Evolutionary conservation across 2,329 filamentous ascomycete genomes (phyloP).

Genomic region (Onygena corvina): DNA sequence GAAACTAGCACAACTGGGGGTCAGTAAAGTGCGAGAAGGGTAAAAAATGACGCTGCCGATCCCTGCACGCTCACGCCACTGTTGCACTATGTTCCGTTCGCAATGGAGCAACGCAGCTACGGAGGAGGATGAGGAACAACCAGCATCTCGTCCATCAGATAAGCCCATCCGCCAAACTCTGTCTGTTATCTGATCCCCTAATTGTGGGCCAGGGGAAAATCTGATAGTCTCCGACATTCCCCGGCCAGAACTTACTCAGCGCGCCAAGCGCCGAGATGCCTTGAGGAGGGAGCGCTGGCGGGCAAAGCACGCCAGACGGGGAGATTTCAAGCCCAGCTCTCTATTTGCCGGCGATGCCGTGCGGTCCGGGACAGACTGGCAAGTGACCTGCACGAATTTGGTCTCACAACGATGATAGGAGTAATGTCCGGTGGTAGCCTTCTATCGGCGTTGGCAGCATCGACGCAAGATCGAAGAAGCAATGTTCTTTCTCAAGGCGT

Average conservation of each 20-base stretch:
- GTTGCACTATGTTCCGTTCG: neutral
- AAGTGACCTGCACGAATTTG: neutral
- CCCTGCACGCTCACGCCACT: neutral
- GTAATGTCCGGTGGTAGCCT: neutral
- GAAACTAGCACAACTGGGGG: no score
- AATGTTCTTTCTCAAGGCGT: no score
- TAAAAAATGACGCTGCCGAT: neutral
- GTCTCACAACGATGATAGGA: neutral
- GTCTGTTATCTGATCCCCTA: constrained; percentile 1
- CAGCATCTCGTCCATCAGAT: neutral
- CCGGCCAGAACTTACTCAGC: neutral
- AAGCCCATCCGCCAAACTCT: neutral
- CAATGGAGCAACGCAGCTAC: neutral
- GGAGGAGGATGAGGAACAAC: no score
- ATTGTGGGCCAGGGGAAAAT: neutral
- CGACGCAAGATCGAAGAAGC: no score
- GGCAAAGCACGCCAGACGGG: neutral
- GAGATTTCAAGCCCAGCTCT: neutral
- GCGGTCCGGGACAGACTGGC: neutral
- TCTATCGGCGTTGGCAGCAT: neutral
- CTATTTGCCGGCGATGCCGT: neutral
- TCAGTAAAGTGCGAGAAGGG: neutral
- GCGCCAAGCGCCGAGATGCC: neutral
- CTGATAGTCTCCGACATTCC: constrained; percentile 1
- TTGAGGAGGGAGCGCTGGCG: neutral